These are phyloP conservation scores for Aspergillus japonicus DNA, from an alignment of 2,329 filamentous ascomycete species.

Conservation along the genomic window DNA sequence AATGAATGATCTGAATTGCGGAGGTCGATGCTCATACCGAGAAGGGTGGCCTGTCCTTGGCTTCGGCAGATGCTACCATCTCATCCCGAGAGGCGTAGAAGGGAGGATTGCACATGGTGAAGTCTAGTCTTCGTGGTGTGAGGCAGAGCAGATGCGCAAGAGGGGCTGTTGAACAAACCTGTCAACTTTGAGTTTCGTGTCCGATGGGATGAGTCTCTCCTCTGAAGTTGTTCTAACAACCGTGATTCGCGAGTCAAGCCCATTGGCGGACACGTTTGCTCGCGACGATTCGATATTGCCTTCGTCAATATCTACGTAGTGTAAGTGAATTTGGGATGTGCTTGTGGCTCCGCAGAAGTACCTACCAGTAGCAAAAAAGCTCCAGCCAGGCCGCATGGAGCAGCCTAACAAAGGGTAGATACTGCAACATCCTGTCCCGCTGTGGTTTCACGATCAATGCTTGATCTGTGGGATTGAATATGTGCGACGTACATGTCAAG, in stretches of 20 bases:
- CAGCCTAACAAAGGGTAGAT: conserved; percentile 88
- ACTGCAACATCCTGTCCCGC: conserved; percentile 82
- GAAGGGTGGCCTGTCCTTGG: conserved; percentile 67
- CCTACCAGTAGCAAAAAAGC: conserved; percentile 65
- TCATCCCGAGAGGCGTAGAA: conserved; percentile 80
- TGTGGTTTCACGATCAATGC: conserved; percentile 28
- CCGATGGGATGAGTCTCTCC: conserved; percentile 63
- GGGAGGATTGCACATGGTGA: conserved; percentile 91
- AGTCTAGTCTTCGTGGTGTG: conserved; percentile 59
- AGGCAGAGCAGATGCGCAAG: conserved; percentile 5
- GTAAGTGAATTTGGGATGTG: not conserved
- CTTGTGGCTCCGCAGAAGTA: not conserved
- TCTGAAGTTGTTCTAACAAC: conserved; percentile 56
- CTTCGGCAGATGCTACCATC: conserved; percentile 61
- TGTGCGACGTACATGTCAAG: conserved; percentile 64
- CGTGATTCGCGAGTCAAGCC: conserved; percentile 62
- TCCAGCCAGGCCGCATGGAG: conserved; percentile 66
- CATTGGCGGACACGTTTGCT: conserved; percentile 67
- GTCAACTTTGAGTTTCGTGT: conserved; percentile 40
- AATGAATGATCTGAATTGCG: not conserved
- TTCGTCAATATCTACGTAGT: conserved; percentile 65
- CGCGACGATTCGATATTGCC: conserved; percentile 66
- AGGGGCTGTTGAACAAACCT: conserved; percentile 13
- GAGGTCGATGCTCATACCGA: conserved; percentile 55
- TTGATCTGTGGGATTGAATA: not conserved